Evolutionary conservation across 2,329 filamentous ascomycete species (phyloP), one percentile per base, ranked within the genome.

Genomic region (Trichoderma polysporum): DNA sequence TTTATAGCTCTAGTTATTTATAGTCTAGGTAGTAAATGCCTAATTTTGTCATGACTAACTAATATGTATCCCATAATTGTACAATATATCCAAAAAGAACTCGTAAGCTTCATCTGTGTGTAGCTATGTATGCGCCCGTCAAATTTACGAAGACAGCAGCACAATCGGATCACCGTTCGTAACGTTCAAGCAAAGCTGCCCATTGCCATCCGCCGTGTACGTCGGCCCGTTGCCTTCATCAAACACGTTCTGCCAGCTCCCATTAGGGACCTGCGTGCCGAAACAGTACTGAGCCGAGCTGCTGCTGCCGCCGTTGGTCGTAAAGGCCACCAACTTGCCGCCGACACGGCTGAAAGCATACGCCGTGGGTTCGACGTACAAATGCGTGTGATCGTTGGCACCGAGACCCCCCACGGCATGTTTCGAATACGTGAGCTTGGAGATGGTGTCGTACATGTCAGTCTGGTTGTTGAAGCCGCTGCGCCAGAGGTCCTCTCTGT

Each of bases 401-500:
- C 74, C 76, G 17, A 84, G 76, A 1, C 82, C 82, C 9, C 81
- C 81, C 1, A 79, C 79, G 19, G 79, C 72, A 76, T 75, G 80
- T 15, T 83, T 82, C 13, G 84, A 79, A 6, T 74, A 74, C 62
- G 85, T 85, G 13, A 85, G 72, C 0, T 71, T 62, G 17, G 70
- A 64, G 56, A 73, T 81, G 47, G 80, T 78, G n/a, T 73, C 70
- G 75, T 87, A 88, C 13, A 88, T 76, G 29, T 82, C 79, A 8
- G 80, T 70, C 4, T 76, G 70, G 1, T 79, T 83, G 68, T 79
- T 72, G 74, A 83, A 89, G 7, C 76, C 77, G 12, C 83, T 84
- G 12, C 82, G 75, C 87, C 87, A 89, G 49, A 85, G 78, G 8
- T 86, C 84, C 72, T 88, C 86, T n/a, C 86, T 84, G 71, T 84